These are phyloP conservation scores for Trametes cingulata DNA, from an alignment of 768 basidiomycete genomes.

Conservation along the genomic window DNA sequence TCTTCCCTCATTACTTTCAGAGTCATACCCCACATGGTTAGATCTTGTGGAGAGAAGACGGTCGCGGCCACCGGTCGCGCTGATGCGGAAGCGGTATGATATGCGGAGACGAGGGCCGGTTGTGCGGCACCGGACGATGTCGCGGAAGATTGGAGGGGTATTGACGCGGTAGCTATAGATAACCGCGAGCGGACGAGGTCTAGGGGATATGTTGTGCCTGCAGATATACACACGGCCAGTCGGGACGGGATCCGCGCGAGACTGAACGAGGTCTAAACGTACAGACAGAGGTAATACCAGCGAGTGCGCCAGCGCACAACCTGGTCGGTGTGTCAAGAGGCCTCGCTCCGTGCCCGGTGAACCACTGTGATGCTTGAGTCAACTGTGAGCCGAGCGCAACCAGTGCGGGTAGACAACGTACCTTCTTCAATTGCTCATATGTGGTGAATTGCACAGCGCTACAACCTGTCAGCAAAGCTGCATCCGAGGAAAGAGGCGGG, in stretches of 20 bases:
- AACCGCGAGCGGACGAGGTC: constrained; percentile 92
- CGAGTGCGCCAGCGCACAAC: constrained; percentile 82
- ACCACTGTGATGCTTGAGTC: constrained; percentile 48
- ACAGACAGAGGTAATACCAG: constrained; percentile 96
- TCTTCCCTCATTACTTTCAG: constrained; percentile 89
- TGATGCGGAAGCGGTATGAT: constrained; percentile 47
- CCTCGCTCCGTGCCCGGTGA: constrained; percentile 66
- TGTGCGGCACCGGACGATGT: constrained; percentile 29
- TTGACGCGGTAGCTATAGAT: constrained; percentile 90
- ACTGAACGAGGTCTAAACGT: constrained; percentile 35
- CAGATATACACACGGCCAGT: background rate
- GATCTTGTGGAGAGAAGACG: constrained; percentile 50
- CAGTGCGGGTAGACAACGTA: constrained; percentile 27
- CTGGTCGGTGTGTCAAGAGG: constrained; percentile 89
- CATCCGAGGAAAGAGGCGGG: background rate
- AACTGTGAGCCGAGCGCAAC: constrained; percentile 16
- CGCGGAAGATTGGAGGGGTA: constrained; percentile 37
- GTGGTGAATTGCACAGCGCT: constrained; percentile 85
- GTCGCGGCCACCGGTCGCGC: constrained; percentile 31
- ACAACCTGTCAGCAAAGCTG: constrained; percentile 22
- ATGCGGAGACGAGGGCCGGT: constrained; percentile 49
- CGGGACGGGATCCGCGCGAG: background rate
- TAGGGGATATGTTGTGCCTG: constrained; percentile 87
- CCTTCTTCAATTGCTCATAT: constrained; percentile 91
- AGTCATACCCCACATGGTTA: constrained; percentile 88